Evolutionary conservation across 352 stramenopile genomes (phyloP), one percentile per base, ranked within the genome.

Genomic region (Detonula confervacea): DNA sequence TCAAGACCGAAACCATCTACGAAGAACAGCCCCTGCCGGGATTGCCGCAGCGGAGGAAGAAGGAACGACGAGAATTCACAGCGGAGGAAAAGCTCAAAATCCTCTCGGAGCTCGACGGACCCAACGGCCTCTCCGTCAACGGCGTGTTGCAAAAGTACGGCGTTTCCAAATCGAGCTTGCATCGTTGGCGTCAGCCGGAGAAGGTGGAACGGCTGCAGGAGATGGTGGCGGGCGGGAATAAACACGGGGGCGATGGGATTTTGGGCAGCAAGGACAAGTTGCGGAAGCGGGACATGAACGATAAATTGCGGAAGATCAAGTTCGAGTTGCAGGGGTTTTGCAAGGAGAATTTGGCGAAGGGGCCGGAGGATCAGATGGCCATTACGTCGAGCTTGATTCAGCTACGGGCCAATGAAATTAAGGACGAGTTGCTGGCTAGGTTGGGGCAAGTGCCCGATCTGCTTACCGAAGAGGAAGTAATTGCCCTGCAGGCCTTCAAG

Each of bases 351-450:
- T 27, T 61, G n/a, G 47, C 54, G 18, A 29, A 39, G 22, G 61
- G 37, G n/a, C 24, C 47, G 25, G 33, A 69, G 9, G 52, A 83
- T 2, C 74, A 72, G 25, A 54, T 70, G 44, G 52, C 52, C 0
- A 73, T 83, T 44, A 74, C 54, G 39, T 74, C 74, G 11, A 52
- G 51, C 6, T 71, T 83, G 25, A 66, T 83, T 11, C 66, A 74
- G 27, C 52, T 76, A 12, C 77, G 71, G 62, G 25, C 63, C 5
- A 24, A 24, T n/a, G 59, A 75, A 65, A 73, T 80, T 16, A 56
- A 63, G 54, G 60, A 84, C 44, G 56, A 80, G 14, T 63, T 83
- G 20, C 16, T 79, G 30, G 51, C 30, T 27, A 18, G 27, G 2
- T 44, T 62, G 11, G 39, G 64, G 1, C 39, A 20, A 51, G 24